Percentiles rank a stretch among this genome's conserved stretches.
Conservation (phyloP, 2,329 filamentous ascomycete species). For the Hawksworthiomyces lignivorus region DNA sequence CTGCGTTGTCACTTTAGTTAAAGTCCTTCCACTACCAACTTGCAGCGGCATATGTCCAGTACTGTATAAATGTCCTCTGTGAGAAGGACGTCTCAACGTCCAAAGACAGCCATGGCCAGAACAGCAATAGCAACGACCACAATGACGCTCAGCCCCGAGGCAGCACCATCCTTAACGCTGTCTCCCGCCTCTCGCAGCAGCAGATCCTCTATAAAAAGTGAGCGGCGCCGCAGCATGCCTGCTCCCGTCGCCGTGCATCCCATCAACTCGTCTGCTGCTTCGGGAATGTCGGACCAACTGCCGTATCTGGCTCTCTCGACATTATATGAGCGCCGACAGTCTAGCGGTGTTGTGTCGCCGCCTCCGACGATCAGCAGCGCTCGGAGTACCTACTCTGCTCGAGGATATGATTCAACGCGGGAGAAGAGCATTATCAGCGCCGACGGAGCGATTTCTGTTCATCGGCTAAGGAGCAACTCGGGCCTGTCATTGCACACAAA, state of each 20-base stretch:
- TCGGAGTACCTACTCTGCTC: neutral
- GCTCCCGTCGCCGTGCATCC: neutral
- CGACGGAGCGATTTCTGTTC: slow-evolving; percentile 7
- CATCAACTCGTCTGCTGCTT: neutral
- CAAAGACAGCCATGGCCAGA: slow-evolving; percentile 7
- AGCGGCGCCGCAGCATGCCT: slow-evolving; percentile 11
- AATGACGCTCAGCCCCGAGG: too few relatives aligned
- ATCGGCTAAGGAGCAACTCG: slow-evolving; percentile 35
- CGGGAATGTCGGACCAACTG: neutral
- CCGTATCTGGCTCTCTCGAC: neutral
- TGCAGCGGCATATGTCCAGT: too few relatives aligned
- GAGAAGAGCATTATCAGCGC: neutral
- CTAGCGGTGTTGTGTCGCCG: slow-evolving; percentile 1
- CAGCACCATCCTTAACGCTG: too few relatives aligned
- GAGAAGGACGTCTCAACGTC: neutral
- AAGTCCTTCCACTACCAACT: too few relatives aligned
- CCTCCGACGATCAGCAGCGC: slow-evolving; percentile 5
- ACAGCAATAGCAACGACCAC: too few relatives aligned
- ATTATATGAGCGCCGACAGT: slow-evolving; percentile 1
- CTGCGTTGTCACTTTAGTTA: too few relatives aligned
- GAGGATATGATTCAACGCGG: neutral
- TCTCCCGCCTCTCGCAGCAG: slow-evolving; percentile 1
- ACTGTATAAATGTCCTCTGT: too few relatives aligned
- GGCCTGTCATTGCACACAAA: slow-evolving; percentile 38
- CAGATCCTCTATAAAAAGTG: slow-evolving; percentile 4